Evolutionary conservation across 2,329 filamentous ascomycete genomes (phyloP).

Genomic region (Fusarium sublunatum): DNA sequence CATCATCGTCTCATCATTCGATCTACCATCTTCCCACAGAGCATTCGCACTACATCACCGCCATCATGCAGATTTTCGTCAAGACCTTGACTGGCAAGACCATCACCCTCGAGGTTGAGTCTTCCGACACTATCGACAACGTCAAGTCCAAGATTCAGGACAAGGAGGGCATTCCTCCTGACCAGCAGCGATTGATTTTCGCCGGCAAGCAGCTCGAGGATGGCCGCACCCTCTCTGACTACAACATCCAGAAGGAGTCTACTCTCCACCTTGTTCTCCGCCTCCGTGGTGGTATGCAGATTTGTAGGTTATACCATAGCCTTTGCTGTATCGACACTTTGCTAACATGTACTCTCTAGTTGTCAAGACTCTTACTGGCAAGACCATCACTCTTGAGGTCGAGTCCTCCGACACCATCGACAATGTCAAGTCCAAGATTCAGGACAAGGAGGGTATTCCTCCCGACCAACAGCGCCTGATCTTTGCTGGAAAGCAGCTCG

Average conservation of each 20-base stretch:
- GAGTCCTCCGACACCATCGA: slow-evolving; percentile 93
- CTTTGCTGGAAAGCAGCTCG: slow-evolving; percentile 94
- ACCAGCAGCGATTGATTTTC: slow-evolving; percentile 96
- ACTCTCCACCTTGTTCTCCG: slow-evolving; percentile 81
- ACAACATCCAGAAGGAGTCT: slow-evolving; percentile 71
- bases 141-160: slow-evolving; percentile 99
- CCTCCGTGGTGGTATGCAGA: slow-evolving; percentile 73
- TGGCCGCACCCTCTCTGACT: slow-evolving; percentile 70
- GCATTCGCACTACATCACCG: slow-evolving; percentile 48
- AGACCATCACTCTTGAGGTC: slow-evolving; percentile 93
- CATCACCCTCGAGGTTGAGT: slow-evolving; percentile 76
- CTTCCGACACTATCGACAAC: slow-evolving; percentile 93
- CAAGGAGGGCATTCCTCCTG: slow-evolving; percentile 96
- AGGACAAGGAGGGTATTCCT: slow-evolving; percentile 97
- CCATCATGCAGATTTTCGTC: slow-evolving; percentile 95
- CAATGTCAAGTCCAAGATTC: slow-evolving; percentile 97
- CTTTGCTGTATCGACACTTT: not conserved
- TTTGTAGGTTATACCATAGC: slow-evolving; percentile 62
- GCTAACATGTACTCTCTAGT: slow-evolving; percentile 53
- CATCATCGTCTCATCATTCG: slow-evolving; percentile 14
- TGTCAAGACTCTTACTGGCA: slow-evolving; percentile 89
- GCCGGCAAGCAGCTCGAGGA: slow-evolving; percentile 98
- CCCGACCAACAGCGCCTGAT: slow-evolving; percentile 96
- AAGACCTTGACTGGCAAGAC: slow-evolving; percentile 88
- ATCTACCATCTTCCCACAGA: slow-evolving; percentile 38